Conservation (phyloP, 805 yeast species). For the Yarrowia sp. region DNA sequence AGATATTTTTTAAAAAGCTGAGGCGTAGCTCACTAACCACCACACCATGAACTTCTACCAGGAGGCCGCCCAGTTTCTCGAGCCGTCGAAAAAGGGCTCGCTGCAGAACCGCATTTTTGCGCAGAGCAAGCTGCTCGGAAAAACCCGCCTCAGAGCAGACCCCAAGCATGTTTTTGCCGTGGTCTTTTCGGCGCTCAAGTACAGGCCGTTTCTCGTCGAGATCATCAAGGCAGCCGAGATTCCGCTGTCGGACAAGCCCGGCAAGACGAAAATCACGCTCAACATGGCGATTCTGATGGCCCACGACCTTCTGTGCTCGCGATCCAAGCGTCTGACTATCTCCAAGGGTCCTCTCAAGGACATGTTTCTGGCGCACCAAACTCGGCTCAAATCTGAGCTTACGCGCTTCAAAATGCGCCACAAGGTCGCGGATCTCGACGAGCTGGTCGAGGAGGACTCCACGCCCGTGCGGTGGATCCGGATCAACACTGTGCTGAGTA, state of each 20-base stretch:
- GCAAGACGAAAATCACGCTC: slow-evolving; percentile 51
- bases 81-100: slow-evolving; percentile 50
- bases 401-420: slow-evolving; percentile 72
- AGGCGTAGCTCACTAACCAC: neutral
- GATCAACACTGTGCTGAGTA: slow-evolving; percentile 58
- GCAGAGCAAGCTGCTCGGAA: slow-evolving; percentile 37
- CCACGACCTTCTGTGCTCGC: slow-evolving; percentile 76
- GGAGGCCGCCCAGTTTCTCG: slow-evolving; percentile 47
- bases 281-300: slow-evolving; percentile 61
- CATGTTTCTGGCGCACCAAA: slow-evolving; percentile 70
- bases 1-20: neutral
- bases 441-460: slow-evolving; percentile 42
- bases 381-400: slow-evolving; percentile 78
- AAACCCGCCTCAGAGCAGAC: slow-evolving; percentile 52
- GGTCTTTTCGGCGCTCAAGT: slow-evolving; percentile 72
- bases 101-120: slow-evolving; percentile 53
- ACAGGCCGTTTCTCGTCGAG: slow-evolving; percentile 58
- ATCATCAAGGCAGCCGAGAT: slow-evolving; percentile 68
- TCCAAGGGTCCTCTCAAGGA: slow-evolving; percentile 87
- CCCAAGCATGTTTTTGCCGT: slow-evolving; percentile 88
- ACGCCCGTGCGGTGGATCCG: slow-evolving; percentile 51
- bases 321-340: slow-evolving; percentile 78
- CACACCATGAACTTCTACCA: slow-evolving; percentile 37
- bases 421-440: slow-evolving; percentile 57
- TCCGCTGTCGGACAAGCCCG: slow-evolving; percentile 48